A percentile compares a stretch with the other conserved stretches of the same genome.
These are phyloP conservation scores for Phaeotremella fagi DNA, from an alignment of 768 basidiomycete genomes.

Conservation along the genomic window DNA sequence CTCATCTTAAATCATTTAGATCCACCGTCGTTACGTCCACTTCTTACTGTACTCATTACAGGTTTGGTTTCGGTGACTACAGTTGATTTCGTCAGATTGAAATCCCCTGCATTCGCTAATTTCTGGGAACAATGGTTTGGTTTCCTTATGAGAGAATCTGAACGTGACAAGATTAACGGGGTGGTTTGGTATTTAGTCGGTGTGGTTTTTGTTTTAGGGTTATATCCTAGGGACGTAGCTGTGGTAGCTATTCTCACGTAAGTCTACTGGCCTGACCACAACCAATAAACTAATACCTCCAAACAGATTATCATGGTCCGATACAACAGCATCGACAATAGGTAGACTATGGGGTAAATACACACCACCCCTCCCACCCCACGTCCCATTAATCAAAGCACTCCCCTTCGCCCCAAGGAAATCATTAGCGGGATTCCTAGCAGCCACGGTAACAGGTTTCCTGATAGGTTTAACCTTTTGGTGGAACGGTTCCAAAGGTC, in stretches of 20 bases:
- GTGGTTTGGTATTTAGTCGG: constrained; percentile 90
- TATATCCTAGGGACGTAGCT: constrained; percentile 80
- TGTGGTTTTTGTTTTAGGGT: constrained; percentile 66
- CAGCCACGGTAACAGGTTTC: constrained; percentile 69
- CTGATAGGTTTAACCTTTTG: constrained; percentile 67
- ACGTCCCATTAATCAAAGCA: constrained; percentile 48
- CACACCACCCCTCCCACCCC: constrained; percentile 60
- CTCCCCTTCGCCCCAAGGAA: constrained; percentile 76
- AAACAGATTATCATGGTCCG: constrained; percentile 84
- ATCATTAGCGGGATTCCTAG: constrained; percentile 76
- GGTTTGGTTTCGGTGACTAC: constrained; percentile 65
- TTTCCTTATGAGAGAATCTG: constrained; percentile 83
- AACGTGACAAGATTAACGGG: constrained; percentile 77
- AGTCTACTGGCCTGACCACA: constrained; percentile 44
- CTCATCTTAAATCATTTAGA: constrained; percentile 57
- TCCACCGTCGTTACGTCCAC: constrained; percentile 53
- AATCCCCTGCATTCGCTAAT: constrained; percentile 60
- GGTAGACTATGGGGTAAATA: constrained; percentile 75
- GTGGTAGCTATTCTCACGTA: constrained; percentile 86
- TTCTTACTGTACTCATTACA: constrained; percentile 62
- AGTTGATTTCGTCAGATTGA: constrained; percentile 71
- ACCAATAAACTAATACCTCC: constrained; percentile 1
- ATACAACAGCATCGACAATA: constrained; percentile 86
- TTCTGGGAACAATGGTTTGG: constrained; percentile 69
- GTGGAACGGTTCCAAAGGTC: constrained; percentile 44